Evolutionary conservation across 2,329 filamentous ascomycete species (phyloP).

Genomic region (Stachybotrys chartarum): DNA sequence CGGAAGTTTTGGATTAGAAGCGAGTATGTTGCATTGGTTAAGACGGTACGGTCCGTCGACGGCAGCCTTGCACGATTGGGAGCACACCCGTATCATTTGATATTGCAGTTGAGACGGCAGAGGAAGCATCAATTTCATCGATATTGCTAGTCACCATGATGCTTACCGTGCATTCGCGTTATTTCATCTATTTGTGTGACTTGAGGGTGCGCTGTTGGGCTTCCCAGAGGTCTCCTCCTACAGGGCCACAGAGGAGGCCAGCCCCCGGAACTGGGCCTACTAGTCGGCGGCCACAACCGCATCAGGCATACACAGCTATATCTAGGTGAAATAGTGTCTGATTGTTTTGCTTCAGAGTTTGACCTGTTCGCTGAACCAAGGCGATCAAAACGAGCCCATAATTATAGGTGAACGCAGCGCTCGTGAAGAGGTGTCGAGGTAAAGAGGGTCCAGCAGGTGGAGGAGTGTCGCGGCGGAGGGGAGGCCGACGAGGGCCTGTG

Average conservation of each 20-base stretch:
- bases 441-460: constrained; percentile 23
- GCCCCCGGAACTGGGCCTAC: constrained; percentile 2
- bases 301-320: constrained; percentile 4
- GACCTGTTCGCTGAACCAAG: constrained; percentile 27
- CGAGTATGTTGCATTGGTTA: too few relatives aligned
- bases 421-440: constrained; percentile 21
- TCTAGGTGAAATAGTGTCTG: not conserved
- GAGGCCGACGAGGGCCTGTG: constrained; percentile 8
- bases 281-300: not conserved
- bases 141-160: too few relatives aligned
- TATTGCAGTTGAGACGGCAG: too few relatives aligned
- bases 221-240: not conserved
- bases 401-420: constrained; percentile 36
- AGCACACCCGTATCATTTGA: too few relatives aligned
- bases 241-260: constrained; percentile 7
- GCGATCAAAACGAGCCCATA: constrained; percentile 60
- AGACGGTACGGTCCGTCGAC: too few relatives aligned
- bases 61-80: too few relatives aligned
- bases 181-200: not conserved
- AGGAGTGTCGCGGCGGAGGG: constrained; percentile 18
- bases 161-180: not conserved
- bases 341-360: not conserved
- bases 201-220: not conserved
- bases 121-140: too few relatives aligned
- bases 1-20: too few relatives aligned